Evolutionary conservation across 176 grass and related monocot genomes (phyloP).

Genomic region (Themeda triandra): DNA sequence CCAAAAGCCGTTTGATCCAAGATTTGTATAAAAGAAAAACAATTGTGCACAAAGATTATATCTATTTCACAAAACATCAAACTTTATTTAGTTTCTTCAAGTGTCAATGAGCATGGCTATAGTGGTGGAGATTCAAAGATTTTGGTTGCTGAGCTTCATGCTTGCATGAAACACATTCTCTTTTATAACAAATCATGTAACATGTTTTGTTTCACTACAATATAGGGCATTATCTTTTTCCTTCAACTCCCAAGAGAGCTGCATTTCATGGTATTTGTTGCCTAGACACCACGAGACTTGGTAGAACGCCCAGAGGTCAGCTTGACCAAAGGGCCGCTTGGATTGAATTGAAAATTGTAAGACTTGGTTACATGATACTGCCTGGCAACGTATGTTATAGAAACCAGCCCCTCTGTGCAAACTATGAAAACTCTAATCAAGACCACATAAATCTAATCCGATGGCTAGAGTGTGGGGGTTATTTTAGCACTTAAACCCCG

Average conservation of each 20-base stretch:
- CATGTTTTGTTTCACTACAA: background rate
- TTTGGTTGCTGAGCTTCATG: background rate
- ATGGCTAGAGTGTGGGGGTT: no score
- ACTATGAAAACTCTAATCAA: no score
- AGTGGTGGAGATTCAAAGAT: conserved; percentile 11
- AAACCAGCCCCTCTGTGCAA: no score
- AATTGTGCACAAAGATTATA: background rate
- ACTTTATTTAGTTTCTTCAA: background rate
- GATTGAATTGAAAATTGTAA: no score
- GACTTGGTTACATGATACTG: no score
- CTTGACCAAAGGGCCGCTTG: no score
- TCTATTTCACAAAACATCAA: background rate
- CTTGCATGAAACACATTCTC: background rate
- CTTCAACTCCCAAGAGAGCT: background rate
- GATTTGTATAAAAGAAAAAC: background rate
- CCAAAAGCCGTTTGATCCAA: background rate
- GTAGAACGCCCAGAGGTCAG: no score
- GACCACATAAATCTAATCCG: no score
- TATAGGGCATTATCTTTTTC: background rate
- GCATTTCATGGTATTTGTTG: background rate
- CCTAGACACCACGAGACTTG: no score
- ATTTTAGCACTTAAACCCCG: no score
- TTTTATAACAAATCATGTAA: background rate
- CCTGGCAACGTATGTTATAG: no score
- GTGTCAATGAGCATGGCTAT: background rate